These are phyloP conservation scores for Penicillium antarcticum DNA, from an alignment of 495 filamentous ascomycete species.

Conservation along the genomic window DNA sequence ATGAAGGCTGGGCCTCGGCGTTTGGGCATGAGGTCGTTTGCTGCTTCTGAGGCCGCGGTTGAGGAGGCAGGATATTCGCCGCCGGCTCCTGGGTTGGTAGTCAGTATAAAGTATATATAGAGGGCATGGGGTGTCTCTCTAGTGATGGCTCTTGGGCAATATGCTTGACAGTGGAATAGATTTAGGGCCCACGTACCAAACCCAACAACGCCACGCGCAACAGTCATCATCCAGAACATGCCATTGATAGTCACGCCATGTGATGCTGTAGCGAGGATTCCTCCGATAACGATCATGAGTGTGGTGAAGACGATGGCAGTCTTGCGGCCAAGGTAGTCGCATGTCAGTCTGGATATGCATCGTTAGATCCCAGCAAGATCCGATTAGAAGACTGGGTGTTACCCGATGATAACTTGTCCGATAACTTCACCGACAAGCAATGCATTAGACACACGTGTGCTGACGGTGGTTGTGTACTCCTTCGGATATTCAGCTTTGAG, in stretches of 20 bases:
- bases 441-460: slow-evolving; percentile 52
- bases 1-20: slow-evolving; percentile 51
- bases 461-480: slow-evolving; percentile 41
- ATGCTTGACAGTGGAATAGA: no score
- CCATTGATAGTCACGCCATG: slow-evolving; percentile 44
- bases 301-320: slow-evolving; percentile 50
- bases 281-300: slow-evolving; percentile 49
- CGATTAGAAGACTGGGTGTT: background rate
- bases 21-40: slow-evolving; percentile 42
- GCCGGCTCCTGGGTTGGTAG: slow-evolving; percentile 19
- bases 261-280: slow-evolving; percentile 48
- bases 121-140: background rate
- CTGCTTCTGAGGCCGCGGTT: slow-evolving; percentile 46
- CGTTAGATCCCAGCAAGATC: background rate
- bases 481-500: slow-evolving; percentile 45
- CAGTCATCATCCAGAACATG: slow-evolving; percentile 55
- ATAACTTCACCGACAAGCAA: slow-evolving; percentile 51
- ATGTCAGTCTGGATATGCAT: slow-evolving; percentile 36
- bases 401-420: slow-evolving; percentile 49
- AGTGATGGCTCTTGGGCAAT: no score
- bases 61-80: slow-evolving; percentile 49
- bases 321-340: slow-evolving; percentile 53
- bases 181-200: slow-evolving; percentile 28
- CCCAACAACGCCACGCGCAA: slow-evolving; percentile 46
- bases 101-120: background rate